Percentiles rank a stretch among this genome's conserved stretches.
Conservation (phyloP, 768 basidiomycete genomes). For the Pleurotus pulmonarius region DNA sequence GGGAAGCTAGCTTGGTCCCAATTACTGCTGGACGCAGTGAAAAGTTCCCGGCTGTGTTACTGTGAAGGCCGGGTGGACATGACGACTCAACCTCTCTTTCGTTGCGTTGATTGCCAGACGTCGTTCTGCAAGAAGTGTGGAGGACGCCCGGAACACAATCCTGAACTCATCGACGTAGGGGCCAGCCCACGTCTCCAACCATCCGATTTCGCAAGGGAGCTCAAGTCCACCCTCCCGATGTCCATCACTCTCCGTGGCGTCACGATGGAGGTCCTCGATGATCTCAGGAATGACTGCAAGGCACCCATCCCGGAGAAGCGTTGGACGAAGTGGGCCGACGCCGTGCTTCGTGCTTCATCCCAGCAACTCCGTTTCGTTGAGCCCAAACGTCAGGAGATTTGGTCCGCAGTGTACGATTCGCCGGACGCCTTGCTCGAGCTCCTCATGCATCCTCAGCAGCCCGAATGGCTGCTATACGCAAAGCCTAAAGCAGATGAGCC, state of each 20-base stretch:
- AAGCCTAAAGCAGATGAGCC: conserved; percentile 63
- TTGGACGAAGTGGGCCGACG: conserved; percentile 69
- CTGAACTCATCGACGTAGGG: conserved; percentile 47
- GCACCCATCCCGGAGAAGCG: conserved; percentile 45
- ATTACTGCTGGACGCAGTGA: conserved; percentile 60
- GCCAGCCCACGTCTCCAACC: conserved; percentile 64
- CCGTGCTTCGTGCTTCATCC: conserved; percentile 55
- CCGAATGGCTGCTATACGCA: conserved; percentile 86
- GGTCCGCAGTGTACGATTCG: conserved; percentile 79
- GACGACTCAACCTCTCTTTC: conserved; percentile 59
- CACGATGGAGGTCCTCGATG: conserved; percentile 47
- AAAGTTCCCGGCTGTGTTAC: conserved; percentile 77
- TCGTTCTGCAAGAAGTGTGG: conserved; percentile 85
- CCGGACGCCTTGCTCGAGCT: conserved; percentile 70
- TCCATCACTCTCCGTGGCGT: conserved; percentile 58
- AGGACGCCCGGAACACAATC: conserved; percentile 87
- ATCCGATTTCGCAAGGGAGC: conserved; percentile 64
- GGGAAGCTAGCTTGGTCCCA: conserved; percentile 42
- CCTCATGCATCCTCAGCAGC: conserved; percentile 66
- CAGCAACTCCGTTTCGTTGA: conserved; percentile 79
- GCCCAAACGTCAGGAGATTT: conserved; percentile 83
- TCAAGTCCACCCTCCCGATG: conserved; percentile 88
- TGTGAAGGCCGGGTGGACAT: conserved; percentile 88
- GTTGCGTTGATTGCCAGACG: conserved; percentile 73
- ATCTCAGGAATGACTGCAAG: conserved; percentile 35